Conservation (phyloP, 495 filamentous ascomycete genomes). For the Hypoxylon lenormandii region DNA sequence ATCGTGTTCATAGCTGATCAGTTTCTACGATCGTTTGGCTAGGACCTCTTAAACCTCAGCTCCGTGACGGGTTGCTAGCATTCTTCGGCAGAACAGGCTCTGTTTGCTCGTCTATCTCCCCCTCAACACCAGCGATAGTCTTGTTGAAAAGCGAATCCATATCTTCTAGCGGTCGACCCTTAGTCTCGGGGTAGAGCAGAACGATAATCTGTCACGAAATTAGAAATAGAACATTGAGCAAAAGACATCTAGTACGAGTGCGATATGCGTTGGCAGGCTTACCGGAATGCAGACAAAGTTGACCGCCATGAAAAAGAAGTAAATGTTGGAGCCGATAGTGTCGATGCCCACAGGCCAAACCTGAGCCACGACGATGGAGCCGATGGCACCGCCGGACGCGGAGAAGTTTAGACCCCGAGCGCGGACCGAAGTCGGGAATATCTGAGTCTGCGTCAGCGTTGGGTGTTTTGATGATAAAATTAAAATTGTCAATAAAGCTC, state of each 20-base stretch:
- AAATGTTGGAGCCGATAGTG: constrained; percentile 66
- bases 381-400: constrained; percentile 63
- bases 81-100: constrained; percentile 42
- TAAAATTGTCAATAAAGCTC: constrained; percentile 5
- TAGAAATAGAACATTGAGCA: neutral
- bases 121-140: constrained; percentile 1
- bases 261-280: constrained; percentile 17
- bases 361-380: constrained; percentile 63
- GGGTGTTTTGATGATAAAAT: neutral
- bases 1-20: neutral
- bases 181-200: constrained; percentile 67
- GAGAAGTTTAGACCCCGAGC: constrained; percentile 66
- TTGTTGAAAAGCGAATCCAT: constrained; percentile 64
- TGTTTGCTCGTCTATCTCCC: constrained; percentile 35
- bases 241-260: too few species aligned
- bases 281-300: constrained; percentile 64
- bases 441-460: constrained; percentile 46
- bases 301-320: constrained; percentile 69
- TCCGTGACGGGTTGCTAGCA: constrained; percentile 12
- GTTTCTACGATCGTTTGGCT: neutral
- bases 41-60: constrained; percentile 8
- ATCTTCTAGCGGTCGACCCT: constrained; percentile 63
- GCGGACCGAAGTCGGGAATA: constrained; percentile 65
- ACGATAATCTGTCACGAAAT: constrained; percentile 53
- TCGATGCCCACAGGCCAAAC: constrained; percentile 67